Conservation (phyloP, 371 early-diverging fungal genomes). For the Rhizomucor miehei region DNA sequence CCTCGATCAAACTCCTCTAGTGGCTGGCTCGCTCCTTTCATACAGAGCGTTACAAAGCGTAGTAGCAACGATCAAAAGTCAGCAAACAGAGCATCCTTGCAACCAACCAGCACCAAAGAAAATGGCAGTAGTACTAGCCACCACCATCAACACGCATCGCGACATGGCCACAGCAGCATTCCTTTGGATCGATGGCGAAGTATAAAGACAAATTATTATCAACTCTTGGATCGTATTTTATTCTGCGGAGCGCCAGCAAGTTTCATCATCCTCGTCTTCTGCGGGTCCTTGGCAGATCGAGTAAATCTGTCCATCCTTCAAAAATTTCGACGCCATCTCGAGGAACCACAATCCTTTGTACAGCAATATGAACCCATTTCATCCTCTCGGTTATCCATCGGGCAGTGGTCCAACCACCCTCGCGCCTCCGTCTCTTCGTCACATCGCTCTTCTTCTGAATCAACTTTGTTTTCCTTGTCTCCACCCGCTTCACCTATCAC, state of each 20-base stretch:
- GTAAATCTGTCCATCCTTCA: conserved; percentile 20
- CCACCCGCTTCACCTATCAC: conserved; percentile 29
- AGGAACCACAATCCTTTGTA: conserved; percentile 23
- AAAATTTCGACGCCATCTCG: conserved; percentile 16
- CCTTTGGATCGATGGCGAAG: conserved; percentile 30
- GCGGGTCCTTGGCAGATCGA: conserved; percentile 19
- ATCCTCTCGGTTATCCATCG: conserved; percentile 26
- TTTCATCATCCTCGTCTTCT: conserved; percentile 35
- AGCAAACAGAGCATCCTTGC: not conserved
- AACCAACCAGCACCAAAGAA: not conserved
- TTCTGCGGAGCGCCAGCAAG: conserved; percentile 7
- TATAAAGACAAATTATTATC: conserved; percentile 27
- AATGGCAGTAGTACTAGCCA: too few relatives aligned
- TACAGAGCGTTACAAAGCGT: not conserved
- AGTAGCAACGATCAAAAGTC: conserved; percentile 1
- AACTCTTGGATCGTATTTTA: conserved; percentile 26
- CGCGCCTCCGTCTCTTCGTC: conserved; percentile 16
- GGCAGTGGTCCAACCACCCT: conserved; percentile 18
- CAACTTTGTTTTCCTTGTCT: conserved; percentile 24
- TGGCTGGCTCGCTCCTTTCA: not conserved
- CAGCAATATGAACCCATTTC: conserved; percentile 23
- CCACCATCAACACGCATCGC: not conserved
- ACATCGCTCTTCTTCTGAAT: conserved; percentile 3
- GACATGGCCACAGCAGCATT: not conserved
- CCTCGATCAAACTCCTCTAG: not conserved